A percentile compares a stretch with the other conserved stretches of the same genome.
phyloP scores from a whole-genome alignment of 805 yeast genomes.

The Candida ulmi region DNA sequence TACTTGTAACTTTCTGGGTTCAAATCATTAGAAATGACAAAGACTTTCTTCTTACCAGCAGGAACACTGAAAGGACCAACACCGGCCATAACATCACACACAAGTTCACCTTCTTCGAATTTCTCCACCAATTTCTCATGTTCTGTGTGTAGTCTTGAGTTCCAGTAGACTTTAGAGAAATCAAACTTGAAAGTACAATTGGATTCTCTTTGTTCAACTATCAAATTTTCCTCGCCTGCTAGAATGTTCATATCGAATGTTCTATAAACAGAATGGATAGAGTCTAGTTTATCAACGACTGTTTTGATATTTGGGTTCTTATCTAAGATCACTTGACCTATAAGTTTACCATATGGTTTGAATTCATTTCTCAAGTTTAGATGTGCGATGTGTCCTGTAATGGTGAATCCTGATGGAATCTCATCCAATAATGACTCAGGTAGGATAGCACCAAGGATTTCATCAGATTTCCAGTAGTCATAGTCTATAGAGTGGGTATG shows the following conservation, averaged over 20 bases:
- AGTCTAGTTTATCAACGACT: constrained; percentile 86
- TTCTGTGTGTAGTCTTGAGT: constrained; percentile 88
- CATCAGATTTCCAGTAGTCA: constrained; percentile 85
- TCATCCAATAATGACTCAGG: constrained; percentile 69
- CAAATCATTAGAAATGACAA: constrained; percentile 88
- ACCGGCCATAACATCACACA: constrained; percentile 96
- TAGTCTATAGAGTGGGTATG: constrained; percentile 59
- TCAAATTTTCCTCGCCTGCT: constrained; percentile 74
- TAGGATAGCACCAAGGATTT: constrained; percentile 67
- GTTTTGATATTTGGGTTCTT: constrained; percentile 70
- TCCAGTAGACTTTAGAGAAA: constrained; percentile 95
- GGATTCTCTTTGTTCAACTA: constrained; percentile 83
- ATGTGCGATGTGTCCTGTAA: constrained; percentile 95
- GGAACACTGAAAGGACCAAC: constrained; percentile 98
- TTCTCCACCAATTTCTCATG: constrained; percentile 71
- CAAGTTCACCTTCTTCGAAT: constrained; percentile 63
- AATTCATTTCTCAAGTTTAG: constrained; percentile 79
- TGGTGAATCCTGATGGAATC: constrained; percentile 85
- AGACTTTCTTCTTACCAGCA: constrained; percentile 75
- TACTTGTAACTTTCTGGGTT: constrained; percentile 82
- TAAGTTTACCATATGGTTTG: constrained; percentile 71
- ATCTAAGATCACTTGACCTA: constrained; percentile 88
- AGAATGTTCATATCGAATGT: constrained; percentile 91
- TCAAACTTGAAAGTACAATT: constrained; percentile 84
- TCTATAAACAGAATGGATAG: constrained; percentile 82